phyloP scores from a whole-genome alignment of 1,284 basidiomycete genomes.

The Abortiporus biennis region DNA sequence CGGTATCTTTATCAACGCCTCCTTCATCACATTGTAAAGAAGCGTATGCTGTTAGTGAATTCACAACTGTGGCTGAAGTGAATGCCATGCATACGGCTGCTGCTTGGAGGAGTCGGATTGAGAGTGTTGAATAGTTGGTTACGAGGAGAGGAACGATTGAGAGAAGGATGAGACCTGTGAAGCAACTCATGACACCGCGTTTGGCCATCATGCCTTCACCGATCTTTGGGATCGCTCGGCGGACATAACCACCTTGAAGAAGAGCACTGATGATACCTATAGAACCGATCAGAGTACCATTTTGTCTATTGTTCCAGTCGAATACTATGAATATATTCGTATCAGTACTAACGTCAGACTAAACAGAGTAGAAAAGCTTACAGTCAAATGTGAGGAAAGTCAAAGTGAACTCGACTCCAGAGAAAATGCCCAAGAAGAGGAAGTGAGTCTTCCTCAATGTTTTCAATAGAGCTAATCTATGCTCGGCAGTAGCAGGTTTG shows the following conservation, averaged over 20 bases:
- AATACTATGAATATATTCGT: conserved; percentile 49
- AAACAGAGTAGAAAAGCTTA: conserved; percentile 35
- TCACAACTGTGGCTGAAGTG: conserved; percentile 90
- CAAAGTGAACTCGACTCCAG: conserved; percentile 88
- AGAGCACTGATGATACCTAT: conserved; percentile 86
- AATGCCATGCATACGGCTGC: conserved; percentile 82
- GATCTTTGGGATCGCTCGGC: conserved; percentile 61
- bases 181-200: conserved; percentile 69
- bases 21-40: conserved; percentile 81
- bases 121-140: conserved; percentile 33
- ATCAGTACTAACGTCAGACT: conserved; percentile 12
- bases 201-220: conserved; percentile 78
- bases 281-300: conserved; percentile 80
- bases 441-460: conserved; percentile 68
- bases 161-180: conserved; percentile 62
- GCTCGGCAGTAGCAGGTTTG: conserved; percentile 25
- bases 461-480: conserved; percentile 46
- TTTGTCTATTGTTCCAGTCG: conserved; percentile 85
- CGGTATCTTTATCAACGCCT: conserved; percentile 46
- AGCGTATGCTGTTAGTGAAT: conserved; percentile 79
- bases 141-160: conserved; percentile 59
- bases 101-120: conserved; percentile 60
- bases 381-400: conserved; percentile 87
- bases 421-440: conserved; percentile 81
- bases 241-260: conserved; percentile 88